Percentiles rank a stretch among this genome's conserved stretches.
Evolutionary conservation across 495 filamentous ascomycete species (phyloP).

Genomic region (Podospora didyma): DNA sequence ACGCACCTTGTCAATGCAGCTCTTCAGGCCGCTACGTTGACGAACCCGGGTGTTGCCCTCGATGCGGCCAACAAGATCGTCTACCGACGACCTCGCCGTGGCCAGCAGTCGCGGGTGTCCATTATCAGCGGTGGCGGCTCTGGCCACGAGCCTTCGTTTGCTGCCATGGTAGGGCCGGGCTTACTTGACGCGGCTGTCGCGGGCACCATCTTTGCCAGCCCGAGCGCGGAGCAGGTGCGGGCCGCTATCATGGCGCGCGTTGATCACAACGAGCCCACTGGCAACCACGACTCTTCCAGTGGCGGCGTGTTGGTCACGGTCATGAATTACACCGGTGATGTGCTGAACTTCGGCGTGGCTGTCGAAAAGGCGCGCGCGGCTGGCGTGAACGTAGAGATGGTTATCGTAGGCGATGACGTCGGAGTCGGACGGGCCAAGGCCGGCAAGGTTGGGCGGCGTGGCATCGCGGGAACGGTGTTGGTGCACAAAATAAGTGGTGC

Average conservation of each 20-base stretch:
- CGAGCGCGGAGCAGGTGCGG: constrained; percentile 81
- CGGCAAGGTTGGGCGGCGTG: constrained; percentile 88
- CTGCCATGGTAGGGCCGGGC: constrained; percentile 62
- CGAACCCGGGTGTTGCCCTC: constrained; percentile 80
- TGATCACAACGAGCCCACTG: constrained; percentile 47
- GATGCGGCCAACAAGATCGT: constrained; percentile 82
- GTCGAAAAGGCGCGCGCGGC: constrained; percentile 87
- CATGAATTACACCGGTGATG: constrained; percentile 77
- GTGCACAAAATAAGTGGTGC: constrained; percentile 88
- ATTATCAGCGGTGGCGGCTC: constrained; percentile 87
- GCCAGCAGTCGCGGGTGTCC: constrained; percentile 54
- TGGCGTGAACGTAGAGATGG: constrained; percentile 81
- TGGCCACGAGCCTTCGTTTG: constrained; percentile 91
- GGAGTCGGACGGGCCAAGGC: constrained; percentile 78
- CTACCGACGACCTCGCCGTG: constrained; percentile 60
- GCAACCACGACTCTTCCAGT: not conserved
- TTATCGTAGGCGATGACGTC: constrained; percentile 93
- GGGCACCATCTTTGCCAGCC: constrained; percentile 90
- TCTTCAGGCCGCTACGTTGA: constrained; percentile 71
- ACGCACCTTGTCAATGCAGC: constrained; percentile 73
- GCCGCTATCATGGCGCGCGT: constrained; percentile 69
- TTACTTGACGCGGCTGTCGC: constrained; percentile 83
- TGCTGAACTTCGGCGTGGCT: constrained; percentile 92
- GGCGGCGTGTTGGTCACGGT: constrained; percentile 65
- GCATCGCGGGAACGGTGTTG: constrained; percentile 86